These are phyloP conservation scores for Begonia masoniana DNA, from an alignment of 306 rosid species.

Conservation along the genomic window DNA sequence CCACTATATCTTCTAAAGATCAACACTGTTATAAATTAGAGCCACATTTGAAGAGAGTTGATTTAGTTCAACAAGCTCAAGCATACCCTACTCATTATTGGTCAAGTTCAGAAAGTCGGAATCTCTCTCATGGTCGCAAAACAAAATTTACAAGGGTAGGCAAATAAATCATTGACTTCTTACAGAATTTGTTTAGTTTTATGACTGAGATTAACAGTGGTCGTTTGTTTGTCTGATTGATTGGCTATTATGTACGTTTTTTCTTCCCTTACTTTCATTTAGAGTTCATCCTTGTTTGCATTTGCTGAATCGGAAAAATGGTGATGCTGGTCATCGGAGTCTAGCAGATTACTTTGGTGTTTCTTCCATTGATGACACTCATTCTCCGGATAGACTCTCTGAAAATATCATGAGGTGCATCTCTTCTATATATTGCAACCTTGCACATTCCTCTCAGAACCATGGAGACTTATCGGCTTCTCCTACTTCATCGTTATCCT, in stretches of 20 bases:
- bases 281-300: too few species aligned
- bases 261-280: too few species aligned
- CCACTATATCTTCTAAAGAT: constrained; percentile 1
- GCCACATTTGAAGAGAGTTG: constrained; percentile 3
- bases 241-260: too few species aligned
- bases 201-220: too few species aligned
- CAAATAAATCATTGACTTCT: too few species aligned
- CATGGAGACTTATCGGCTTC: constrained; percentile 10
- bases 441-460: constrained; percentile 13
- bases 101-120: constrained; percentile 10
- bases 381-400: constrained; percentile 7
- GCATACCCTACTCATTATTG: constrained; percentile 8
- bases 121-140: neutral
- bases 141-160: too few species aligned
- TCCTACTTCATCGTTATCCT: constrained; percentile 17
- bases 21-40: neutral
- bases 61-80: neutral
- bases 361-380: too few species aligned
- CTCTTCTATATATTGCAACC: constrained; percentile 31
- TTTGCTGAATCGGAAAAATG: too few species aligned
- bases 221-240: too few species aligned
- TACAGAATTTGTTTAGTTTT: too few species aligned
- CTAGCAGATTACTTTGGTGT: too few species aligned
- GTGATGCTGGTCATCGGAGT: too few species aligned
- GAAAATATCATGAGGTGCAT: constrained; percentile 27